Evolutionary conservation across 116 monocot genomes (phyloP).

Genomic region (Zostera marina): DNA sequence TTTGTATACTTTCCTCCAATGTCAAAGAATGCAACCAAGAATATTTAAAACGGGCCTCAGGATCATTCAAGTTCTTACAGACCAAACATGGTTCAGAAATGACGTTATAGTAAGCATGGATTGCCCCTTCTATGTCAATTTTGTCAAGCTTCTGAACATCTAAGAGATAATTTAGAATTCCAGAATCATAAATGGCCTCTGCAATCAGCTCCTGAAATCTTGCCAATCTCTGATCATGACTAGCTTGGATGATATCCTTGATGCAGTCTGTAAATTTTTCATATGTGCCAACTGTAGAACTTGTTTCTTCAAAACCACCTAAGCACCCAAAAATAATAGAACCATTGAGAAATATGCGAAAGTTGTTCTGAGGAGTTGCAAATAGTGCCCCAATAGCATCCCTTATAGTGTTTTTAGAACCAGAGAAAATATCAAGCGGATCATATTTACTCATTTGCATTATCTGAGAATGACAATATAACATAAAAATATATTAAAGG

Average conservation of each 20-base stretch:
- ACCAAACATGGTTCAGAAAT: slow-evolving; percentile 45
- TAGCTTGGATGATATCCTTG: slow-evolving; percentile 11
- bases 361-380: slow-evolving; percentile 68
- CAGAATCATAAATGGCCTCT: slow-evolving; percentile 44
- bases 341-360: slow-evolving; percentile 71
- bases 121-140: slow-evolving; percentile 84
- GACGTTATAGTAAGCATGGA: slow-evolving; percentile 78
- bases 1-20: slow-evolving; percentile 38
- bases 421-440: slow-evolving; percentile 91
- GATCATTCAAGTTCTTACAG: slow-evolving; percentile 34
- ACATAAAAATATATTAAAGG: neutral
- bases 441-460: slow-evolving; percentile 55
- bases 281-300: slow-evolving; percentile 1
- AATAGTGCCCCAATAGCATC: slow-evolving; percentile 47
- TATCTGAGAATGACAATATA: slow-evolving; percentile 27
- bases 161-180: slow-evolving; percentile 41
- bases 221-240: slow-evolving; percentile 19
- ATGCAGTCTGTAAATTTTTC: slow-evolving; percentile 29
- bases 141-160: slow-evolving; percentile 61
- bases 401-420: slow-evolving; percentile 42
- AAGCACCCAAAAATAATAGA: slow-evolving; percentile 50
- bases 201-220: slow-evolving; percentile 50
- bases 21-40: slow-evolving; percentile 49
- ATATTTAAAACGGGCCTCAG: slow-evolving; percentile 19
- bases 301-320: slow-evolving; percentile 32